These are phyloP conservation scores for Conringia planisiliqua DNA, from an alignment of 345 rosid genomes.

Conservation along the genomic window DNA sequence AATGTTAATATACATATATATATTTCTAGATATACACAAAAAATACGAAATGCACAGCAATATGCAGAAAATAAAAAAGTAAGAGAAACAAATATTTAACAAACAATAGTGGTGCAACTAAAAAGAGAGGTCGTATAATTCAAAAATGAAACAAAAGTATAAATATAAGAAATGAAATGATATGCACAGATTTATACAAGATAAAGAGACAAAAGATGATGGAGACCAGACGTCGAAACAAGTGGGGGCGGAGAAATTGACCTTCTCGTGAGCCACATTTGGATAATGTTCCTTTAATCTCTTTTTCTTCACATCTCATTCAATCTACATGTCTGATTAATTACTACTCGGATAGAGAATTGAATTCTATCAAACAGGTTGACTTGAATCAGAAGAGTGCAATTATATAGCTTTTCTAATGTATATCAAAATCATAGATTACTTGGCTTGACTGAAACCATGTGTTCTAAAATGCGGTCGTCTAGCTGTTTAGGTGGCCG, in stretches of 20 bases:
- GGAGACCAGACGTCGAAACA: conserved; percentile 36
- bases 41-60: neutral
- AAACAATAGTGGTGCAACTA: conserved; percentile 8
- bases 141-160: neutral
- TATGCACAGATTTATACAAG: conserved; percentile 23
- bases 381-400: neutral
- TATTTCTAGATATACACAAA: neutral
- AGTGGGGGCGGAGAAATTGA: conserved; percentile 34
- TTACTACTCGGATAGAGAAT: conserved; percentile 9
- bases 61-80: neutral
- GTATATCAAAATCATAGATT: no score
- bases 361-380: conserved; percentile 1
- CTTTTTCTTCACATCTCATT: conserved; percentile 25
- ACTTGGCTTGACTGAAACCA: no score
- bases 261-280: conserved; percentile 34
- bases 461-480: no score
- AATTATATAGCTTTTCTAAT: neutral
- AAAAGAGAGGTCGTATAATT: conserved; percentile 22
- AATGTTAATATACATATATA: neutral
- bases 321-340: conserved; percentile 23
- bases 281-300: conserved; percentile 25
- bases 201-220: conserved; percentile 24
- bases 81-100: neutral
- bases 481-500: no score
- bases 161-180: neutral